Evolutionary conservation across 805 yeast genomes (phyloP), one percentile per base, ranked within the genome.

Genomic region (Tetrapisispora fleetii): DNA sequence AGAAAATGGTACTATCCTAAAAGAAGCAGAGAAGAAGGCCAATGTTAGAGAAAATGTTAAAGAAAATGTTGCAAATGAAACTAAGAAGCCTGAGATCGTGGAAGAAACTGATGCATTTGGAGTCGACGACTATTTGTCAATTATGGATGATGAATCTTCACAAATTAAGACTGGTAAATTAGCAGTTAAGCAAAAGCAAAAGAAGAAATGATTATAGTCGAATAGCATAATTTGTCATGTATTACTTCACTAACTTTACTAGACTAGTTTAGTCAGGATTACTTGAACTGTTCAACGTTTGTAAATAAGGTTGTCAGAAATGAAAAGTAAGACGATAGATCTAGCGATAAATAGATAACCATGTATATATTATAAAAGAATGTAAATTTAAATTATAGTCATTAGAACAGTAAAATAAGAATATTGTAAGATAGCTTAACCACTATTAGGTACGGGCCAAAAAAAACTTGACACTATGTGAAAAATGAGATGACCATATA

Each of bases 131-230:
- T 66, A 62, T 50, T 47, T 66, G 50, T 58, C 64, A 10, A 41
- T 65, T 28, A 50, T 66, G 37, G 60, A 62, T 43, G 64, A 61
- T 35, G 57, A 54, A 38, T 48, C 64, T 4, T 51, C 52, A 43
- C 64, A 64, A 48, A 64, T 64, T 19, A 63, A 59, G 47, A 54
- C 62, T 6, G 68, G 68, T 53, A 61, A 62, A 48, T 44, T 64
- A 46, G 65, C 63, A 11, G 54, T 55, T 4, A 61, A 58, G 49
- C 62, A 60, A 54, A 63, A 54, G 36, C 54, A 53, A 24, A 59
- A 59, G 52, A 62, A 59, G 52, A 60, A 48, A 45, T 50, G 43
- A 21, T 16, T n/a, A 10, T 32, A n/a, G 17, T 11, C 24, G n/a
- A 5, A 11, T 11, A 19, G 6, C 28, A 21, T 22, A 8, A 38